Percentiles rank a stretch among this genome's conserved stretches.
Evolutionary conservation across 441 rosid species (phyloP).

Genomic region (Populus hybrid): DNA sequence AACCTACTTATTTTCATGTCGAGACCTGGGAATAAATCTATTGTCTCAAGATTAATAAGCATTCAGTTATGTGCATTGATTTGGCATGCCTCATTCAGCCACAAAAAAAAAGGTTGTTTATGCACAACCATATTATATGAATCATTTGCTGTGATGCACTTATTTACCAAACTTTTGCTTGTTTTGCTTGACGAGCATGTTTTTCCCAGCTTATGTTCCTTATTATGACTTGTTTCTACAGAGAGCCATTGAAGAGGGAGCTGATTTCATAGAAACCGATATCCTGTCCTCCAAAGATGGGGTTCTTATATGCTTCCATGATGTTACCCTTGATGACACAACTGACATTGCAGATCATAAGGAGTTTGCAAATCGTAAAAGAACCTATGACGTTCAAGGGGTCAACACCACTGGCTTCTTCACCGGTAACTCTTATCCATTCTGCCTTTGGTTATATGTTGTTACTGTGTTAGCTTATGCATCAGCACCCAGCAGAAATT

Average conservation of each 20-base stretch:
- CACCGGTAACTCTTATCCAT: constrained; percentile 40
- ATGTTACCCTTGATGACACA: constrained; percentile 71
- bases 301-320: constrained; percentile 80
- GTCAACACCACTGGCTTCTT: constrained; percentile 72
- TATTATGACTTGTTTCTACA: constrained; percentile 33
- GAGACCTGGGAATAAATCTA: no score
- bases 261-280: constrained; percentile 96
- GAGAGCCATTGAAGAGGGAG: constrained; percentile 94
- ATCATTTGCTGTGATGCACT: no score
- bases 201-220: background rate
- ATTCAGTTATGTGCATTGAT: background rate
- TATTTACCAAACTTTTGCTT: background rate
- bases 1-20: no score
- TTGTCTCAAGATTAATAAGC: background rate
- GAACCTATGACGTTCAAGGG: constrained; percentile 81
- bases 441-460: constrained; percentile 3
- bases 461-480: background rate
- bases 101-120: no score
- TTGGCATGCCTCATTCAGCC: background rate
- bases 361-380: constrained; percentile 76
- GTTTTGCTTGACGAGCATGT: background rate
- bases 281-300: constrained; percentile 83
- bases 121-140: no score
- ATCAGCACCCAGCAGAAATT: background rate
- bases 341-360: constrained; percentile 69